phyloP scores from a whole-genome alignment of 306 rosid genomes.

The Fagus sylvatica region DNA sequence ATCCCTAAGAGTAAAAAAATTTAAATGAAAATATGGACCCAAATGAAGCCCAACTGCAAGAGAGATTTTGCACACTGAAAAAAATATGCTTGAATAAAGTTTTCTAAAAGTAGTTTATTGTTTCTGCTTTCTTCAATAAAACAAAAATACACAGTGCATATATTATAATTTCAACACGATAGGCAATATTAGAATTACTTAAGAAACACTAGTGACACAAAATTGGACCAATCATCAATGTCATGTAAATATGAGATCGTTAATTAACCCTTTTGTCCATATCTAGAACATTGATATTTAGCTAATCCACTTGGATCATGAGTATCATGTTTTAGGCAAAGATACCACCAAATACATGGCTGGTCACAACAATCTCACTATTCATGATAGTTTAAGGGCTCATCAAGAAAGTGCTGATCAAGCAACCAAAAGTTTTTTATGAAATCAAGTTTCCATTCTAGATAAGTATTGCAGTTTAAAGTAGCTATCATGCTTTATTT shows the following conservation, averaged over 20 bases:
- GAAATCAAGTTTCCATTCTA: not conserved
- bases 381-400: not conserved
- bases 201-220: not conserved
- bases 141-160: not conserved
- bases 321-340: not conserved
- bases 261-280: not conserved
- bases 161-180: not conserved
- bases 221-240: not conserved
- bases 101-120: not conserved
- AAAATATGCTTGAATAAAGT: not conserved
- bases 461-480: not conserved
- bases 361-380: not conserved
- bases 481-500: not conserved
- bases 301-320: not conserved
- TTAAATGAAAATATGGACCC: not conserved
- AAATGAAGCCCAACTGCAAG: not conserved
- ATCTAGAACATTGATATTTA: not conserved
- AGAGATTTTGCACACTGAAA: not conserved
- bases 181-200: not conserved
- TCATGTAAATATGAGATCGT: not conserved
- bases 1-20: not conserved
- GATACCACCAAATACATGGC: not conserved
- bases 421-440: not conserved
- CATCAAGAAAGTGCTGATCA: not conserved
- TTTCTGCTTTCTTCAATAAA: not conserved